Evolutionary conservation across 1,284 basidiomycete genomes (phyloP).

Genomic region (Boletellus deceptivus): DNA sequence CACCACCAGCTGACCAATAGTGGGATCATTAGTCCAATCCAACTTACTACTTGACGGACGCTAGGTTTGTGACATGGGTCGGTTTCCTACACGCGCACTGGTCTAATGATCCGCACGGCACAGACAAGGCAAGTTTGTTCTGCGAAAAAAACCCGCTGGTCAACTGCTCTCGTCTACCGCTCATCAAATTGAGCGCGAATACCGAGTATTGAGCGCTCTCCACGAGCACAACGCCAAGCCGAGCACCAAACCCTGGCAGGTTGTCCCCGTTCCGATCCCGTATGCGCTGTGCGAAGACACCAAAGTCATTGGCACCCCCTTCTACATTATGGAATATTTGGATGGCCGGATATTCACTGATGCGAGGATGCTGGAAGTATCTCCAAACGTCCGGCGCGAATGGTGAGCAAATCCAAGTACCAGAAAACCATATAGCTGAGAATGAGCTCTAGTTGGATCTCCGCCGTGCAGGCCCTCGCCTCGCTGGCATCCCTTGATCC

Average conservation of each 20-base stretch:
- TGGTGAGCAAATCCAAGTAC: constrained; percentile 49
- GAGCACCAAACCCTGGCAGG: constrained; percentile 46
- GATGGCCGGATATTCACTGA: constrained; percentile 93
- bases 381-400: constrained; percentile 59
- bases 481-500: constrained; percentile 71
- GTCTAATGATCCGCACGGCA: constrained; percentile 10
- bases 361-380: constrained; percentile 69
- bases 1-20: constrained; percentile 4
- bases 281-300: constrained; percentile 81
- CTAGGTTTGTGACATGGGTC: constrained; percentile 42
- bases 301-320: constrained; percentile 80
- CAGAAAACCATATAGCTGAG: not conserved
- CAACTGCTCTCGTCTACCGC: constrained; percentile 83
- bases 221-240: constrained; percentile 67
- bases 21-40: constrained; percentile 75
- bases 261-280: constrained; percentile 85
- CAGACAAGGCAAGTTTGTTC: constrained; percentile 67
- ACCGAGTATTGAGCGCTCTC: constrained; percentile 73
- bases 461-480: constrained; percentile 27
- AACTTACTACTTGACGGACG: constrained; percentile 87
- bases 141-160: constrained; percentile 90
- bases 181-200: constrained; percentile 93
- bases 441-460: constrained; percentile 20
- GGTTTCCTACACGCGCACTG: not conserved
- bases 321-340: constrained; percentile 95